Percentiles rank a stretch among this genome's conserved stretches.
These are phyloP conservation scores for Podila horticola DNA, from an alignment of 192 early-diverging fungal genomes.

Conservation along the genomic window DNA sequence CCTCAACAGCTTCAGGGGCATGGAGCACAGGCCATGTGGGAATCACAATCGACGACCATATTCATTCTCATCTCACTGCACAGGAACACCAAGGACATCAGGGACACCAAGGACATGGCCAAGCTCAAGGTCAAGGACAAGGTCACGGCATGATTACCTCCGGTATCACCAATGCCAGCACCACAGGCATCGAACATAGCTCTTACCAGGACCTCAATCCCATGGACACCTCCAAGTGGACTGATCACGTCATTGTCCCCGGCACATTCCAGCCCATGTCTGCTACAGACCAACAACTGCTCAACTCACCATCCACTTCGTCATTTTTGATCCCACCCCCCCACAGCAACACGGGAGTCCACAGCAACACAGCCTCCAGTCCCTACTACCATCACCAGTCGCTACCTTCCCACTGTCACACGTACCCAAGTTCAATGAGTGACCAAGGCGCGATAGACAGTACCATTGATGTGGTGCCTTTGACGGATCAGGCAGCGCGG, in stretches of 20 bases:
- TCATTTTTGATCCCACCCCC: slow-evolving; percentile 3
- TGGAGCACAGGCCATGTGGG: slow-evolving; percentile 42
- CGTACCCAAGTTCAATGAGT: neutral
- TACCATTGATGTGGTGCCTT: too few species aligned
- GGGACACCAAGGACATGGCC: neutral
- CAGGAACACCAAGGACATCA: neutral
- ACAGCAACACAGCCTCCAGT: neutral
- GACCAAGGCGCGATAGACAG: too few species aligned
- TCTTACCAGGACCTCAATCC: neutral
- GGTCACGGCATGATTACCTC: slow-evolving; percentile 1
- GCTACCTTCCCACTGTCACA: neutral
- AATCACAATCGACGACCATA: slow-evolving; percentile 36
- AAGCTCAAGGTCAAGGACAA: neutral
- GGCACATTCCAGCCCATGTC: neutral
- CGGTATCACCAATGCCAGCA: neutral
- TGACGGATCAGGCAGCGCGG: neutral
- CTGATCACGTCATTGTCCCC: slow-evolving; percentile 5
- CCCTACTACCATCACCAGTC: neutral
- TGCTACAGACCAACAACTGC: neutral
- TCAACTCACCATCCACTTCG: neutral
- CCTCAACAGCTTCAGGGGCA: neutral
- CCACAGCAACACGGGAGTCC: neutral
- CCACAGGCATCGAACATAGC: neutral
- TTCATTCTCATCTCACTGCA: neutral
- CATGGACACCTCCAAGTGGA: neutral